Evolutionary conservation across 768 basidiomycete genomes (phyloP).

Genomic region (Hericium rajendrae): DNA sequence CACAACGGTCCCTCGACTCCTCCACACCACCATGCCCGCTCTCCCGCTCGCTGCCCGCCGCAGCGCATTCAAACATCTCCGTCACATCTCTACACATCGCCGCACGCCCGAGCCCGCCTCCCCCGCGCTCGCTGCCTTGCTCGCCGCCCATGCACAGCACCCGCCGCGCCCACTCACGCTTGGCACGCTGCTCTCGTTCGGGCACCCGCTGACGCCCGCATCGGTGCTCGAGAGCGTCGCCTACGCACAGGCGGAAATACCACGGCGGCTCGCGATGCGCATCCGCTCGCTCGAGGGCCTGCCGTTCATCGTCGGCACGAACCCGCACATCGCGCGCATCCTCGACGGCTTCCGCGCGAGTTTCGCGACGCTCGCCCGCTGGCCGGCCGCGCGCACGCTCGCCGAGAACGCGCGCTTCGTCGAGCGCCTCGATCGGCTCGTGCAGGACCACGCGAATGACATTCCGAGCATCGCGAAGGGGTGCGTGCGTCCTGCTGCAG

Average conservation of each 20-base stretch:
- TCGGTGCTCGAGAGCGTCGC: conserved; percentile 68
- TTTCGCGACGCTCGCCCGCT: conserved; percentile 59
- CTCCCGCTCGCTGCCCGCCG: no score
- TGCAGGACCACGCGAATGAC: conserved; percentile 75
- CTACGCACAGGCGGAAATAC: conserved; percentile 69
- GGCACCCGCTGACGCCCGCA: conserved; percentile 58
- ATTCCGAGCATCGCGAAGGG: conserved; percentile 89
- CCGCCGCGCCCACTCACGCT: conserved; percentile 64
- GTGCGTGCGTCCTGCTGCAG: conserved; percentile 25
- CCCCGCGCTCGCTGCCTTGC: conserved; percentile 44
- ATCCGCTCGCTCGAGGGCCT: conserved; percentile 65
- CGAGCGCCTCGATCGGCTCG: conserved; percentile 56
- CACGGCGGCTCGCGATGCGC: conserved; percentile 64
- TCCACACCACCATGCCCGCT: no score
- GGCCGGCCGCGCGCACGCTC: conserved; percentile 53
- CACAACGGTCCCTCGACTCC: no score
- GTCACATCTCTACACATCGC: conserved; percentile 3
- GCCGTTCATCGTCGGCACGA: conserved; percentile 84
- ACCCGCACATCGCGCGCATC: conserved; percentile 72
- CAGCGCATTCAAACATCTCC: neutral
- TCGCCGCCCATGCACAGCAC: conserved; percentile 54
- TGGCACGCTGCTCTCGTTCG: conserved; percentile 64
- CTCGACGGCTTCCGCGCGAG: conserved; percentile 60
- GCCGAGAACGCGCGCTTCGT: conserved; percentile 65
- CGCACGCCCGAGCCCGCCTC: conserved; percentile 40